A percentile compares a stretch with the other conserved stretches of the same genome.
phyloP scores from a whole-genome alignment of 2,329 filamentous ascomycete species.

The Elsinoe australis region DNA sequence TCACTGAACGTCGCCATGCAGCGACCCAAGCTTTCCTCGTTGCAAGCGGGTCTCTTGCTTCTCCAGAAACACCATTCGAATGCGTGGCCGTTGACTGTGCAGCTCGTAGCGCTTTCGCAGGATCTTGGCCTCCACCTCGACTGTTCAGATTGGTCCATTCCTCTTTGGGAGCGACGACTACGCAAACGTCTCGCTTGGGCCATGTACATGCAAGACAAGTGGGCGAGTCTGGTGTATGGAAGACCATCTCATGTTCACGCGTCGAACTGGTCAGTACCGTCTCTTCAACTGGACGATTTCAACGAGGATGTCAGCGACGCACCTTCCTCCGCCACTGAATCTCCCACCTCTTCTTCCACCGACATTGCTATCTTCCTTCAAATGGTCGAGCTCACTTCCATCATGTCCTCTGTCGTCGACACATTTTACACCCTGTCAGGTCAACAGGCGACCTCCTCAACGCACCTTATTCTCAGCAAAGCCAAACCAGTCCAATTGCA shows the following conservation, averaged over 20 bases:
- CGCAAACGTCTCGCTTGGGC: slow-evolving; percentile 85
- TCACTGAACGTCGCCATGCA: slow-evolving; percentile 71
- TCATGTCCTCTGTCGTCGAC: slow-evolving; percentile 72
- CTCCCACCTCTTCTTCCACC: neutral
- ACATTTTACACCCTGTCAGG: slow-evolving; percentile 75
- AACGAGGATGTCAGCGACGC: slow-evolving; percentile 58
- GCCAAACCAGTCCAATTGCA: slow-evolving; percentile 78
- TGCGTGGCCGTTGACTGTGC: slow-evolving; percentile 77
- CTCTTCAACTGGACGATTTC: slow-evolving; percentile 61
- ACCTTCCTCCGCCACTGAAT: neutral
- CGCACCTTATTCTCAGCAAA: slow-evolving; percentile 62
- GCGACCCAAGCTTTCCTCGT: slow-evolving; percentile 70
- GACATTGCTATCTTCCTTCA: slow-evolving; percentile 53
- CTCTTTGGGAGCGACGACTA: slow-evolving; percentile 76
- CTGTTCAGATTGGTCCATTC: slow-evolving; percentile 79
- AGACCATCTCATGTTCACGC: slow-evolving; percentile 69
- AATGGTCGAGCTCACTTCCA: slow-evolving; percentile 66
- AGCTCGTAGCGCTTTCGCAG: slow-evolving; percentile 78
- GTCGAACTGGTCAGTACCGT: slow-evolving; percentile 68
- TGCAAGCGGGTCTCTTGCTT: slow-evolving; percentile 68
- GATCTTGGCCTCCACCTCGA: slow-evolving; percentile 85
- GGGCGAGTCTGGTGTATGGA: slow-evolving; percentile 78
- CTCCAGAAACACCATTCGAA: slow-evolving; percentile 69
- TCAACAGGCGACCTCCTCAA: slow-evolving; percentile 61
- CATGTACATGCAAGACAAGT: slow-evolving; percentile 89